A percentile compares a stretch with the other conserved stretches of the same genome.
These are phyloP conservation scores for Periglandula ipomoeae DNA, from an alignment of 2,329 filamentous ascomycete genomes.

Conservation along the genomic window DNA sequence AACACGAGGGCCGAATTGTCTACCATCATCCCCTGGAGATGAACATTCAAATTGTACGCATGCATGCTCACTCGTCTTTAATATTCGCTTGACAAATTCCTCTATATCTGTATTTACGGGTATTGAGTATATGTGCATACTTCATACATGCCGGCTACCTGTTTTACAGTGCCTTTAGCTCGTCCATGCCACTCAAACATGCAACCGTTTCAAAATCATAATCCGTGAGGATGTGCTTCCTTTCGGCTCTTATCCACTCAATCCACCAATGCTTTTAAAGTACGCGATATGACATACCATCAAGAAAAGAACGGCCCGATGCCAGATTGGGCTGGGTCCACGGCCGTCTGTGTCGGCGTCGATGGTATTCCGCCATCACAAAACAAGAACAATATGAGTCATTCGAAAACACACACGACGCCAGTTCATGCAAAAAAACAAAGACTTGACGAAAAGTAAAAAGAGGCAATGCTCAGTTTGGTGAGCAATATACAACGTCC, in stretches of 20 bases:
- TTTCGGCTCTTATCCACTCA: neutral
- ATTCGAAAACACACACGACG: too few relatives aligned
- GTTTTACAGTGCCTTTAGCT: neutral
- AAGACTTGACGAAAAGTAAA: slow-evolving; percentile 7
- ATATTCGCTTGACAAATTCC: neutral
- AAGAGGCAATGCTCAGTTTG: slow-evolving; percentile 10
- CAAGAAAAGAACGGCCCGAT: neutral
- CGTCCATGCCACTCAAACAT: neutral
- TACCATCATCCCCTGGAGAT: too few relatives aligned
- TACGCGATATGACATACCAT: neutral
- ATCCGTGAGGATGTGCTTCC: slow-evolving; percentile 5
- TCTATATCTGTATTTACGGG: slow-evolving; percentile 1
- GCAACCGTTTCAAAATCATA: neutral
- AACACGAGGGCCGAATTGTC: too few relatives aligned
- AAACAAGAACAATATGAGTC: too few relatives aligned
- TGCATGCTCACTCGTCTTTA: too few relatives aligned
- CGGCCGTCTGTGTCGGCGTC: too few relatives aligned
- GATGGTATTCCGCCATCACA: neutral
- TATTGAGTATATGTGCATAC: neutral
- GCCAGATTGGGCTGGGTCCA: neutral
- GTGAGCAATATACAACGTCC: slow-evolving; percentile 26
- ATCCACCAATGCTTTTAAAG: neutral
- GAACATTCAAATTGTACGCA: too few relatives aligned
- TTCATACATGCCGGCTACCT: neutral
- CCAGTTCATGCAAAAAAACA: slow-evolving; percentile 12